Evolutionary conservation across 768 basidiomycete species (phyloP), one percentile per base, ranked within the genome.

Genomic region (Suillus brevipes): DNA sequence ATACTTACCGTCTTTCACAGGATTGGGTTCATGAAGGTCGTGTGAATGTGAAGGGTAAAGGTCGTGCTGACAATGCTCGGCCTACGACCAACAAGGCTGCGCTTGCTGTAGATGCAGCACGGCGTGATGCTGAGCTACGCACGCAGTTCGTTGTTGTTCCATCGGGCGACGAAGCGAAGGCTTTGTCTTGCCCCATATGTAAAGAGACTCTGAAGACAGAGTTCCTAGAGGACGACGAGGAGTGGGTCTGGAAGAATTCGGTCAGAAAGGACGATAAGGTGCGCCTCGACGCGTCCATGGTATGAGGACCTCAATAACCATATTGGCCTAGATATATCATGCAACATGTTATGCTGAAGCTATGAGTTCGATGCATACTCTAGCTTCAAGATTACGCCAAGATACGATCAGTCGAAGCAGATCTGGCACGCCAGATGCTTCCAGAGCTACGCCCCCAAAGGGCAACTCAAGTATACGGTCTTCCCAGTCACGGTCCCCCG

Each of bases 171-270:
- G 94, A 95, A 74, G 91, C 93, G 62, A 90, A 89, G 72, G 80
- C 85, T 31, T 79, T 94, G 70, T 87, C 90, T 67, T 99, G 97
- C 82, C 95, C 95, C 31, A 92, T 99, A 70, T 99, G 97, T 87
- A 97, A 97, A 82, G 97, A 99, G 78, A 78, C 76, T 63, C 83
- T 98, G 76, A 92, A 94, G 81, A 87, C 89, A 68, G 97, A 97
- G 80, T 99, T 92, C 75, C 77, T 89, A 64, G 95, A 98, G 74
- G 96, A 97, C 57, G 95, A 96, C 66, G 97, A 98, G 79, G 97
- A 97, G 66, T 99, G 96, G 96, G 91, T 97, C 14, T 99, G 95
- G 95, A 87, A 85, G 74, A 97, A 99, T 73, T 94, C 96, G 0
- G 82, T 94, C 23, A 86, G 83, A 76, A 89, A 89, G 66, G 93